phyloP scores from a whole-genome alignment of 2,329 filamentous ascomycete species.

The Ploettnerulaceae sp. region DNA sequence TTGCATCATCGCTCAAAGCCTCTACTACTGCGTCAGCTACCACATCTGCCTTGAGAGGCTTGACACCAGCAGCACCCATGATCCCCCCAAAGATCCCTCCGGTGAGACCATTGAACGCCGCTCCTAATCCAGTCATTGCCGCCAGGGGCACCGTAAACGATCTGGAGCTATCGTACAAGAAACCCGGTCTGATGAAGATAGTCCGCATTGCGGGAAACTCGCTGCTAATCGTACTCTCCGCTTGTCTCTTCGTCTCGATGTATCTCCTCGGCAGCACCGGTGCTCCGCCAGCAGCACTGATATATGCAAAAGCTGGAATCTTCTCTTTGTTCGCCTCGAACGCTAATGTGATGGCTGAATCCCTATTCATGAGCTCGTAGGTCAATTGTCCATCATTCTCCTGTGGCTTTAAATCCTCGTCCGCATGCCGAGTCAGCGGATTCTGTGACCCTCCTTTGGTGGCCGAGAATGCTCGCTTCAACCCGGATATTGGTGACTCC shows the following conservation, averaged over 20 bases:
- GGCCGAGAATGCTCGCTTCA: constrained; percentile 72
- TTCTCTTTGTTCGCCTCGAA: constrained; percentile 64
- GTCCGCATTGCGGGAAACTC: constrained; percentile 71
- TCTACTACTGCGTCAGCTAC: constrained; percentile 90
- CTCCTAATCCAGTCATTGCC: constrained; percentile 67
- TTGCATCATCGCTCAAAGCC: constrained; percentile 67
- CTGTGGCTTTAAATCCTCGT: constrained; percentile 57
- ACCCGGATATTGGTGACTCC: constrained; percentile 73
- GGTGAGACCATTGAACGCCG: constrained; percentile 70
- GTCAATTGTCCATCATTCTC: constrained; percentile 74
- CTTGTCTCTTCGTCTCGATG: constrained; percentile 86
- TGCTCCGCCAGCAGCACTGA: constrained; percentile 82
- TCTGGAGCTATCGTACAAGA: constrained; percentile 83
- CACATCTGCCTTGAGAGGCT: constrained; percentile 80
- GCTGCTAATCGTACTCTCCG: constrained; percentile 69
- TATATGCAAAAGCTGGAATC: constrained; percentile 72
- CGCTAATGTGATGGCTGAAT: constrained; percentile 78
- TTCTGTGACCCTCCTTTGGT: constrained; percentile 61
- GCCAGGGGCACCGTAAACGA: constrained; percentile 82
- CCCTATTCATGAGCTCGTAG: constrained; percentile 96
- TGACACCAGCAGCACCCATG: constrained; percentile 77
- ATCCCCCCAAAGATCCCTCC: constrained; percentile 71
- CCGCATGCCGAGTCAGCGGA: constrained; percentile 58
- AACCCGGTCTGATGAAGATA: constrained; percentile 78
- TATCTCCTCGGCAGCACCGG: constrained; percentile 82